Evolutionary conservation across 2,329 filamentous ascomycete species (phyloP).

Genomic region (Phialocephala sp.): DNA sequence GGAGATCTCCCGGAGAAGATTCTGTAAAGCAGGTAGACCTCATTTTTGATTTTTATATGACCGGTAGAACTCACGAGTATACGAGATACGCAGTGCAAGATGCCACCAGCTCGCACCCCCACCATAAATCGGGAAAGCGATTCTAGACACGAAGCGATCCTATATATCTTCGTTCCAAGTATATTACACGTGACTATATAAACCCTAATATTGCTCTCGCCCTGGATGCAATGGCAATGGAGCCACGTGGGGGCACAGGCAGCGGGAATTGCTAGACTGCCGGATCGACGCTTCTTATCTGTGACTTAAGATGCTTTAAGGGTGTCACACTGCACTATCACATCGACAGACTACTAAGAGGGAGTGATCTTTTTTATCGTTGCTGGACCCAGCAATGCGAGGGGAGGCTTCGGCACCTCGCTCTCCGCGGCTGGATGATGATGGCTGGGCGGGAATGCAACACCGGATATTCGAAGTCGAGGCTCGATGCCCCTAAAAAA

Average conservation of each 20-base stretch:
- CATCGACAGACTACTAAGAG: not conserved
- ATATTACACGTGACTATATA: constrained; percentile 5
- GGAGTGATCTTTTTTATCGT: not conserved
- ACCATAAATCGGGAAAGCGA: not conserved
- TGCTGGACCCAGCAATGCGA: not conserved
- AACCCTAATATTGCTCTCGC: not conserved
- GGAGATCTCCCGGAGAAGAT: not conserved
- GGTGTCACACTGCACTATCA: constrained; percentile 4
- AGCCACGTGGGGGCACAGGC: constrained; percentile 7
- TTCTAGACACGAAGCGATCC: not conserved
- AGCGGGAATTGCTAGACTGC: not conserved
- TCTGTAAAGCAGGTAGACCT: not conserved
- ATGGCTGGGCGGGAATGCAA: too few relatives aligned
- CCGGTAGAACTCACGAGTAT: not conserved
- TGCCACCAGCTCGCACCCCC: not conserved
- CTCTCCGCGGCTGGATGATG: not conserved
- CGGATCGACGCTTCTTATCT: constrained; percentile 6
- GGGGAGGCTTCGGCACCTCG: not conserved
- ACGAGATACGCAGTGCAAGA: not conserved
- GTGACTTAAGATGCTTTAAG: not conserved
- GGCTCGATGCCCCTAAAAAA: too few relatives aligned
- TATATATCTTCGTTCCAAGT: constrained; percentile 9
- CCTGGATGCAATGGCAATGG: not conserved
- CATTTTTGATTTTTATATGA: not conserved
- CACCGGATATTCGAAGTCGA: too few relatives aligned